Base-by-base conservation (phyloP, 768 basidiomycete species). In the Leccinum uliginosum region DNA sequence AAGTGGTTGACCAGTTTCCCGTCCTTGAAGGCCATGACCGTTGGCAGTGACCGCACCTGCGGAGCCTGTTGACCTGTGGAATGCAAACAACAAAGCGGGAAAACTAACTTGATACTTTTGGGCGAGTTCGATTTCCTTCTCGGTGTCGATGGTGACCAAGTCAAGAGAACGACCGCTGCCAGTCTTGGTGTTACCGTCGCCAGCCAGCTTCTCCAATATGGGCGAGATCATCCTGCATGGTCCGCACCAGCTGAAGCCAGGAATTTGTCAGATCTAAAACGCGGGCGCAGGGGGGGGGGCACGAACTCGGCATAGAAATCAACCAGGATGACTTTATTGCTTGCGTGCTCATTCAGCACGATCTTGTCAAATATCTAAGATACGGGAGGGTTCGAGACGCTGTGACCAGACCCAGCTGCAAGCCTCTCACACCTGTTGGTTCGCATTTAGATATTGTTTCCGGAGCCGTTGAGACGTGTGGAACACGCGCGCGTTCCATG, bases 291-390 rank as follows among this genome's bases (percentile, higher is more conserved):
- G 10, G 11, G 60, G 38, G 10, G 11, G 60, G n/a, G 45, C 24
- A 76, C 84, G 48, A 63, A 90, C 89, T 89, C 82, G 48, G 90
- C 89, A 67, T 90, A 87, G 62, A 91, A 91, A 62, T 91, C 89
- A 23, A 89, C 88, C 6, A 91, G 72, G 43, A 87, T 80, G 24
- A 87, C 71, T 49, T 82, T 80, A 55, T 79, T 77, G 52, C 75
- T 76, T 26, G 76, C 70, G 54, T 44, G 51, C 43, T 62, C 65
- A 38, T 65, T 64, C n/a, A 73, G 60, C 12, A 58, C 69, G 2
- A 75, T 68, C 24, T 63, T 63, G 50, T 61, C 34, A 57, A 78
- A 77, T 2, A 67, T 73, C 78, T 80, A 54, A 34, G n/a, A 17
- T 7, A 12, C 11, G 30, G 48, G n/a, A 26, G 12, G 17, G 21